Base-by-base conservation (phyloP, 495 filamentous ascomycete species). In the Penicillium fimorum region DNA sequence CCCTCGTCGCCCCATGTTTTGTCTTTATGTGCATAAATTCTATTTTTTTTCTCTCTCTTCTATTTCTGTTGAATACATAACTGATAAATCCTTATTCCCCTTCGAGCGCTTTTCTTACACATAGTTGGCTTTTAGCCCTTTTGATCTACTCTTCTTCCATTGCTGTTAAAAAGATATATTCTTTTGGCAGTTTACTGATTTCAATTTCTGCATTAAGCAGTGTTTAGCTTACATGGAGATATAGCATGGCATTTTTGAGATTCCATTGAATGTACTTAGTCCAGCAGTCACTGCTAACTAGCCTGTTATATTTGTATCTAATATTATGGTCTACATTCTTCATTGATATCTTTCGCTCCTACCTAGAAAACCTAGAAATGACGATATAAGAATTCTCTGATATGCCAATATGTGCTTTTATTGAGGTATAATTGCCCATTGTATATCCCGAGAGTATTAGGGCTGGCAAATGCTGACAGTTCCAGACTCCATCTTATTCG, bases 1-100 rank as follows among this genome's bases (percentile, higher is more conserved):
- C 66, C 72, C 69, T 59, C 57, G 56, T 63, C 57, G 61, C 68
- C 71, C 63, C 61, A 47, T 73, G 55, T 67, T 70, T 68, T 20
- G 30, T 25, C 37, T 22, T 41, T 58, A 33, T 25, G 59, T 56
- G 58, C 59, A 60, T 60, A 56, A 58, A 64, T 60, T 30, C 58
- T 46, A 54, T 53, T 44, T 20, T 5, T 38, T 35, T 22, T 51
- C 22, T 22, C 2, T 2, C 1, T 22, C 1, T 22, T 22, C 22
- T 51, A 48, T 11, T 60, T 8, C 29, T 20, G 9, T 58, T 61
- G 47, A 48, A 62, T 58, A 62, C 55, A 62, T 56, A 58, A 53
- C n/a, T 38, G 35, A 24, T 50, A 33, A 52, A 64, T 50, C 42
- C 49, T 30, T 50, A 13, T 42, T n/a, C 15, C 46, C 44, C 22